These are phyloP conservation scores for Paxillus rubicundulus DNA, from an alignment of 768 basidiomycete species.

Conservation along the genomic window DNA sequence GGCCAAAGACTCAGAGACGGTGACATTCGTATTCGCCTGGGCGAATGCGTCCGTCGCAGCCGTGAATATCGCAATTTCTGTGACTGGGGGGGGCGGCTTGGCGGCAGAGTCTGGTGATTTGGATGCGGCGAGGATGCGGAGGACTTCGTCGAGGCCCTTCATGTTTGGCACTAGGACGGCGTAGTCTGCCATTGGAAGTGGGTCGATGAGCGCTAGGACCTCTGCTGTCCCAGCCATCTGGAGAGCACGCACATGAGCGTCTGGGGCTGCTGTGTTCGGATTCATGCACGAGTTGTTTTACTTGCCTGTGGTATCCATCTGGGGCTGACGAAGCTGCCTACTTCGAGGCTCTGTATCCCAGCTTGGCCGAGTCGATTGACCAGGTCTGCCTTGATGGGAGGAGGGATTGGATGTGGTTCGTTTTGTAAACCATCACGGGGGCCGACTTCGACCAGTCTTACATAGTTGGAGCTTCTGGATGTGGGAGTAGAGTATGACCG, in stretches of 20 bases:
- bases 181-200: slow-evolving; percentile 56
- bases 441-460: slow-evolving; percentile 80
- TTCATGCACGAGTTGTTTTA: neutral
- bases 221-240: slow-evolving; percentile 89
- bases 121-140: slow-evolving; percentile 46
- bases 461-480: slow-evolving; percentile 16
- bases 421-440: slow-evolving; percentile 93
- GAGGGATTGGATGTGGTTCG: slow-evolving; percentile 70
- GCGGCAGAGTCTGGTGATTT: slow-evolving; percentile 27
- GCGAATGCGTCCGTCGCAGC: slow-evolving; percentile 87
- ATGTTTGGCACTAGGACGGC: slow-evolving; percentile 82
- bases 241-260: neutral
- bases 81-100: slow-evolving; percentile 50
- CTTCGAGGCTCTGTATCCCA: slow-evolving; percentile 71
- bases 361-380: slow-evolving; percentile 70
- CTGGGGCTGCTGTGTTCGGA: neutral
- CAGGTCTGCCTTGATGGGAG: slow-evolving; percentile 74
- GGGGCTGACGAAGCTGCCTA: slow-evolving; percentile 88
- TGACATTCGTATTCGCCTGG: slow-evolving; percentile 79
- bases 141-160: slow-evolving; percentile 69
- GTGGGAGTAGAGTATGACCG: slow-evolving; percentile 5
- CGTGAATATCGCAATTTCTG: slow-evolving; percentile 88
- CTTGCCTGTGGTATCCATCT: slow-evolving; percentile 91
- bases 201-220: slow-evolving; percentile 59
- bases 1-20: slow-evolving; percentile 65